Evolutionary conservation across 2,329 filamentous ascomycete genomes (phyloP).

Genomic region (Aspergillus phoenicis): DNA sequence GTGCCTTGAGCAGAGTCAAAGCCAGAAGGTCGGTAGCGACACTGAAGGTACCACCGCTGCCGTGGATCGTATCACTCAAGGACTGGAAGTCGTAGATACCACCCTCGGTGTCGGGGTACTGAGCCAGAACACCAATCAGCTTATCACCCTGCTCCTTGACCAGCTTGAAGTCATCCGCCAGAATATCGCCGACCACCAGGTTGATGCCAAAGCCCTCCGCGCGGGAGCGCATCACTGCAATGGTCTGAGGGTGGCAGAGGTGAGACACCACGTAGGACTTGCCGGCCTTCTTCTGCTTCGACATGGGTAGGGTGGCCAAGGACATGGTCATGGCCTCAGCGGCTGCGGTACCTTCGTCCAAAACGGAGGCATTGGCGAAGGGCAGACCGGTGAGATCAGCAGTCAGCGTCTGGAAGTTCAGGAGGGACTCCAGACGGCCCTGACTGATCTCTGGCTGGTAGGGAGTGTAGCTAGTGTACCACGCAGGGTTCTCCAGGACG

Average conservation of each 20-base stretch:
- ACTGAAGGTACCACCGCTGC: constrained; percentile 75
- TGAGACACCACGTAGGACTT: constrained; percentile 86
- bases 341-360: constrained; percentile 90
- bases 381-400: constrained; percentile 83
- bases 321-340: constrained; percentile 96
- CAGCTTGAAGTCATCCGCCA: constrained; percentile 63
- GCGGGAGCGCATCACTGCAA: constrained; percentile 79
- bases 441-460: constrained; percentile 98
- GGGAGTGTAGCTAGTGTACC: constrained; percentile 98
- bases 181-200: constrained; percentile 71
- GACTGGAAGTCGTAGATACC: constrained; percentile 73
- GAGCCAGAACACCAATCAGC: constrained; percentile 85
- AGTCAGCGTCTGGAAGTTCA: constrained; percentile 95
- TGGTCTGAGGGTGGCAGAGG: constrained; percentile 80
- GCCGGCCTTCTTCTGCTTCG: constrained; percentile 71
- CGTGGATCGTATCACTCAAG: constrained; percentile 76
- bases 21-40: constrained; percentile 89
- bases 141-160: constrained; percentile 77
- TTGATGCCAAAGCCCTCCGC: constrained; percentile 90
- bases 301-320: constrained; percentile 70
- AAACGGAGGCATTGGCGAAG: constrained; percentile 85
- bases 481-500: constrained; percentile 86
- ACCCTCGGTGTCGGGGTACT: constrained; percentile 90
- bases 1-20: constrained; percentile 82
- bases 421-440: constrained; percentile 83